phyloP scores from a whole-genome alignment of 306 rosid genomes.

The Carpinus viminea region DNA sequence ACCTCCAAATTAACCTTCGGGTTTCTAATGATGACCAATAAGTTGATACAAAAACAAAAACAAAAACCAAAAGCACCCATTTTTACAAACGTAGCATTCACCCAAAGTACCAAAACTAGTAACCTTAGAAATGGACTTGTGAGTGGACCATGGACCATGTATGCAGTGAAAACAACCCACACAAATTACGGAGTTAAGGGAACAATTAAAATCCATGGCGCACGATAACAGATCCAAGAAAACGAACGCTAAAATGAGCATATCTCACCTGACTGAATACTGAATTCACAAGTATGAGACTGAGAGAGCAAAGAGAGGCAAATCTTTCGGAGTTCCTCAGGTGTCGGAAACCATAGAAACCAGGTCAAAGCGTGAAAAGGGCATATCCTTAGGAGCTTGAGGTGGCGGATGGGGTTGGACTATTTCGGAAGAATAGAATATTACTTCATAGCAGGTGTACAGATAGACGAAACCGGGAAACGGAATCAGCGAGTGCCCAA shows the following conservation, averaged over 20 bases:
- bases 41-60: neutral
- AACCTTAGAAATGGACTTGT: neutral
- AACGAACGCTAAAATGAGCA: neutral
- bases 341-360: slow-evolving; percentile 11
- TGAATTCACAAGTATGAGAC: neutral
- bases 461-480: neutral
- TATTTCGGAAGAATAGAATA: neutral
- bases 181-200: neutral
- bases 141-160: neutral
- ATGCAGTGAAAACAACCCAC: neutral
- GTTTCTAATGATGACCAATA: neutral
- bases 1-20: neutral
- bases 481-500: neutral
- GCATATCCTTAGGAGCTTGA: neutral
- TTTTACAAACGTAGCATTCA: neutral
- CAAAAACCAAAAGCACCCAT: neutral
- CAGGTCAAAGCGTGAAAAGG: slow-evolving; percentile 17
- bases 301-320: slow-evolving; percentile 2
- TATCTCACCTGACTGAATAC: slow-evolving; percentile 11
- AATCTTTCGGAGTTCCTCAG: slow-evolving; percentile 10
- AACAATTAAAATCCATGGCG: neutral
- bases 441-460: neutral
- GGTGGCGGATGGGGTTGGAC: neutral
- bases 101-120: neutral
- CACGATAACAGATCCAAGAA: neutral